Evolutionary conservation across 169 alveolate genomes (phyloP), one percentile per base, ranked within the genome.

Genomic region (Besnoitia besnoiti): DNA sequence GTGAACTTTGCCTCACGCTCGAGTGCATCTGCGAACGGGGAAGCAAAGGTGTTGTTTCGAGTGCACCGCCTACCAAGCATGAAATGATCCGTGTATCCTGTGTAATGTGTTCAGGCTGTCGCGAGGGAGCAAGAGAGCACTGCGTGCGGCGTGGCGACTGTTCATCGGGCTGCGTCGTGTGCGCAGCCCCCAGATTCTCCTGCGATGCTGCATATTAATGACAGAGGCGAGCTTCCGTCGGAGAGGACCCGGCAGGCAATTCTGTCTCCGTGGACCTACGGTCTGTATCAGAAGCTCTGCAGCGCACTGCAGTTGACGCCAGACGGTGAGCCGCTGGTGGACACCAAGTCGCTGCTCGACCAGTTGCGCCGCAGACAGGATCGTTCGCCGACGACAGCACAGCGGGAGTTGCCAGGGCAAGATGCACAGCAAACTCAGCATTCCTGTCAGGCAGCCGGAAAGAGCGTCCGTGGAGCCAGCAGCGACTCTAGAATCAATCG

Each of bases 241-340:
- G 47, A n/a, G 12, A 10, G 47, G 82, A 73, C 12, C 82, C 46
- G 82, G 47, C 82, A 73, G 44, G 82, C 82, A 19, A n/a, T 73
- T n/a, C 47, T 73, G 82, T 73, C 82, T n/a, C 82, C 82, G 47
- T 73, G 82, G 82, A 73, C 14, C n/a, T 37, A 35, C 24, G 82
- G 82, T 10, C 27, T 73, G 82, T 73, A 37, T 27, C 82, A 73
- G 82, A 37, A 73, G 27, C 16, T 73, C 24, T 73, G 82, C 46
- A 1, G 82, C 47, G 39, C 82, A 7, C 16, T 73, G 82, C 39
- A 37, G 14, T 19, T 73, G 82, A 73, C 82, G 47, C 39, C 82
- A 1, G 39, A 35, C n/a, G 82, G 2, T 73, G 46, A 73, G 39
- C 82, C 82, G 47, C 14, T 73, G 39, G 82, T 73, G 47, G 82